Evolutionary conservation across 2,329 filamentous ascomycete genomes (phyloP).

Genomic region (Venturia asperata): DNA sequence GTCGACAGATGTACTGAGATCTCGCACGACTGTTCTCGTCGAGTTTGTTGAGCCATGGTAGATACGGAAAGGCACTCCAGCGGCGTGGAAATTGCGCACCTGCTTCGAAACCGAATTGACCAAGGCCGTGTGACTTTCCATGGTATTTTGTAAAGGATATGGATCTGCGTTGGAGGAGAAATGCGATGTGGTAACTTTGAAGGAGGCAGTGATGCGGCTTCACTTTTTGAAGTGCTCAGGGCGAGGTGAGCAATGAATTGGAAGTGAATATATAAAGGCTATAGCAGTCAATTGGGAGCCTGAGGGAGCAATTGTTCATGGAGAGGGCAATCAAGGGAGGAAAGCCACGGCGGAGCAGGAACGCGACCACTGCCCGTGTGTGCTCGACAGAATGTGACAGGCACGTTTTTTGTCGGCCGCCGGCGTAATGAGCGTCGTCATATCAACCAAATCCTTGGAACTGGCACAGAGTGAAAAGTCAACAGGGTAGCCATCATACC

Average conservation of each 20-base stretch:
- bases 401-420: background rate
- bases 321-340: background rate
- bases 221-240: background rate
- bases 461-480: background rate
- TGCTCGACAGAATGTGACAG: background rate
- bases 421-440: conserved; percentile 2
- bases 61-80: conserved; percentile 51
- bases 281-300: background rate
- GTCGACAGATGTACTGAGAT: conserved; percentile 53
- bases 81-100: conserved; percentile 15
- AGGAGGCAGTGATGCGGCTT: background rate
- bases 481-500: too few species aligned
- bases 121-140: conserved; percentile 9
- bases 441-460: background rate
- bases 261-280: background rate
- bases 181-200: background rate
- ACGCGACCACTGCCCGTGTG: conserved; percentile 1
- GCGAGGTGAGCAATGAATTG: background rate
- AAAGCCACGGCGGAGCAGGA: background rate
- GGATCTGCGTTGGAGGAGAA: background rate
- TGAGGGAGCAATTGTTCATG: background rate
- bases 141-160: background rate
- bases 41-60: conserved; percentile 72
- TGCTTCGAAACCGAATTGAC: conserved; percentile 6
- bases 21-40: conserved; percentile 49